Conservation (phyloP, 352 stramenopile species). For the Phytophthora cactorum region DNA sequence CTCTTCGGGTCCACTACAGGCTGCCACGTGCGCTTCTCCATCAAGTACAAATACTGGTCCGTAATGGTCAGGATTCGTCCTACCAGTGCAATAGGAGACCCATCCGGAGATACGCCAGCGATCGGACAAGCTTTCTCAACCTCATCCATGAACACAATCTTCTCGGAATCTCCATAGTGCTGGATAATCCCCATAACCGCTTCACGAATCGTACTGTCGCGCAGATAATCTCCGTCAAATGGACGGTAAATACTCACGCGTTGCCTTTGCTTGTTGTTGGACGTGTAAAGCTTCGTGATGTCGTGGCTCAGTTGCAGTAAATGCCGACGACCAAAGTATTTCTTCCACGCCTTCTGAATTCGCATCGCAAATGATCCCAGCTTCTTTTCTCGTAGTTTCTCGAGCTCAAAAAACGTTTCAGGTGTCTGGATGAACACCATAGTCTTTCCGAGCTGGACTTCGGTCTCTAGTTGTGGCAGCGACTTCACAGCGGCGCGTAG, state of each 20-base stretch:
- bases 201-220: slow-evolving; percentile 65
- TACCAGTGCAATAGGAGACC: slow-evolving; percentile 44
- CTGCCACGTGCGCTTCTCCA: slow-evolving; percentile 76
- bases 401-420: slow-evolving; percentile 90
- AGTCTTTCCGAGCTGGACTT: slow-evolving; percentile 89
- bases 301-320: slow-evolving; percentile 84
- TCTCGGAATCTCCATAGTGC: slow-evolving; percentile 81
- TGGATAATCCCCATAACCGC: slow-evolving; percentile 70
- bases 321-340: slow-evolving; percentile 81
- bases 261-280: slow-evolving; percentile 82
- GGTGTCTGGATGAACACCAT: slow-evolving; percentile 94
- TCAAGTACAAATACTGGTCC: slow-evolving; percentile 76
- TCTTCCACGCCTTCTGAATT: slow-evolving; percentile 88
- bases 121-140: slow-evolving; percentile 67
- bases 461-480: slow-evolving; percentile 71
- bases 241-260: slow-evolving; percentile 89
- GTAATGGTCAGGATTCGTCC: slow-evolving; percentile 73
- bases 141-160: slow-evolving; percentile 83
- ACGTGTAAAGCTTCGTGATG: slow-evolving; percentile 87
- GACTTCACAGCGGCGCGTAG: slow-evolving; percentile 76
- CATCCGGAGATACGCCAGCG: slow-evolving; percentile 29
- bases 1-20: slow-evolving; percentile 63
- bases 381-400: slow-evolving; percentile 87
- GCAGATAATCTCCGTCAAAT: slow-evolving; percentile 87
- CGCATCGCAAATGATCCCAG: slow-evolving; percentile 76